Evolutionary conservation across 495 filamentous ascomycete species (phyloP).

Genomic region (Hypoxylon cercidicola): DNA sequence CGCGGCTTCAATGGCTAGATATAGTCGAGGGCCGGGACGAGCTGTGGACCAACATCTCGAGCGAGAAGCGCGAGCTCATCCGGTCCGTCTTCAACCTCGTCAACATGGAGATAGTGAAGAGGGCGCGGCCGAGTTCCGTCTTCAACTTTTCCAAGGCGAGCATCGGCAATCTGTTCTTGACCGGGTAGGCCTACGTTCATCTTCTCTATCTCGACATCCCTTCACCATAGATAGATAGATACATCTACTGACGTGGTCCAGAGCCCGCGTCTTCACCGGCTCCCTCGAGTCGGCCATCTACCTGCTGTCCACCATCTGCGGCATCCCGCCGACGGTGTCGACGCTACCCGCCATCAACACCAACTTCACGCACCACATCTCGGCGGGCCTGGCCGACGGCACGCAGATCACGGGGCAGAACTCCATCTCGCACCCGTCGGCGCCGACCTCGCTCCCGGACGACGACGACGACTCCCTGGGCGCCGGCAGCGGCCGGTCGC

Average conservation of each 20-base stretch:
- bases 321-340: constrained; percentile 75
- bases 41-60: constrained; percentile 80
- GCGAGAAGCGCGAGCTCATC: constrained; percentile 90
- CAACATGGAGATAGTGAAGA: constrained; percentile 91
- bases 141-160: constrained; percentile 91
- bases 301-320: constrained; percentile 81
- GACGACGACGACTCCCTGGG: constrained; percentile 45
- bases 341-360: constrained; percentile 92
- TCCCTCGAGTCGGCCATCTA: constrained; percentile 86
- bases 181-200: constrained; percentile 55
- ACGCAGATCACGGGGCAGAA: constrained; percentile 91
- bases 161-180: constrained; percentile 94
- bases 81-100: constrained; percentile 87
- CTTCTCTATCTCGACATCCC: background rate
- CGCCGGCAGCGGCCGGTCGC: constrained; percentile 44
- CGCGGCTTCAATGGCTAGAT: constrained; percentile 81
- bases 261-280: constrained; percentile 82
- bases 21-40: constrained; percentile 83
- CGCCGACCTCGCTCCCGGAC: constrained; percentile 60
- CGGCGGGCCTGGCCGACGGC: constrained; percentile 79
- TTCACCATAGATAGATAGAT: background rate
- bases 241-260: constrained; percentile 6
- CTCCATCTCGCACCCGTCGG: constrained; percentile 85
- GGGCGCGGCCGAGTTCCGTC: constrained; percentile 75
- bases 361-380: constrained; percentile 94